These are phyloP conservation scores for Entonaema liquescens DNA, from an alignment of 495 filamentous ascomycete genomes.

Conservation along the genomic window DNA sequence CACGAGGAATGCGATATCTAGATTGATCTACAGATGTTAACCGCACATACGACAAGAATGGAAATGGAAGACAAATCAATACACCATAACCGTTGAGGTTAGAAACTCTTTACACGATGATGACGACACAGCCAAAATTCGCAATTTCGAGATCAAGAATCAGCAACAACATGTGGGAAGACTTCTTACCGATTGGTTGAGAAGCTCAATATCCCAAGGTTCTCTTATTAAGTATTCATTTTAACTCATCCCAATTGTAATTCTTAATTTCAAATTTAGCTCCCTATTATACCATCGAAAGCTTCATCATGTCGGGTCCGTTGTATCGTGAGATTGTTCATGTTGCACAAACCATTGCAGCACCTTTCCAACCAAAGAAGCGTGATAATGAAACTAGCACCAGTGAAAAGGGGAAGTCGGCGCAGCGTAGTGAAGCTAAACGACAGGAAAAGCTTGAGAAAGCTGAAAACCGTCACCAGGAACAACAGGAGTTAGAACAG, in stretches of 20 bases:
- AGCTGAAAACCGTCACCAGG: slow-evolving; percentile 46
- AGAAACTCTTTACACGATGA: slow-evolving; percentile 6
- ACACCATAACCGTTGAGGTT: background rate
- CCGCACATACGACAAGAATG: slow-evolving; percentile 2
- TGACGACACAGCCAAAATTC: slow-evolving; percentile 6
- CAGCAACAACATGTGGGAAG: background rate
- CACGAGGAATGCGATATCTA: slow-evolving; percentile 2
- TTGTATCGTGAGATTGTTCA: background rate
- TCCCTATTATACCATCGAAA: background rate
- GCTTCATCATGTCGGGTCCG: slow-evolving; percentile 9
- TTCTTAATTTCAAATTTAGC: background rate
- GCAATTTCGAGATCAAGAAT: background rate
- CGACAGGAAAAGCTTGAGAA: slow-evolving; percentile 44
- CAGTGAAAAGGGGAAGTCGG: slow-evolving; percentile 17
- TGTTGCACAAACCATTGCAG: background rate
- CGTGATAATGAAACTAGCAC: background rate
- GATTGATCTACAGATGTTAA: slow-evolving; percentile 15
- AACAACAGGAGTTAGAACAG: slow-evolving; percentile 55
- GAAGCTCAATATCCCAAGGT: background rate
- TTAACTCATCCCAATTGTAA: background rate
- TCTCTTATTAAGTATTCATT: background rate
- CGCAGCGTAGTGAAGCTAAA: slow-evolving; percentile 22
- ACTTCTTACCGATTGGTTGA: background rate
- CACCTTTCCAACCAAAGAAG: slow-evolving; percentile 12
- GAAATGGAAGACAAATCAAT: background rate